Evolutionary conservation across 768 basidiomycete genomes (phyloP).

Genomic region (Ramaria sp.): DNA sequence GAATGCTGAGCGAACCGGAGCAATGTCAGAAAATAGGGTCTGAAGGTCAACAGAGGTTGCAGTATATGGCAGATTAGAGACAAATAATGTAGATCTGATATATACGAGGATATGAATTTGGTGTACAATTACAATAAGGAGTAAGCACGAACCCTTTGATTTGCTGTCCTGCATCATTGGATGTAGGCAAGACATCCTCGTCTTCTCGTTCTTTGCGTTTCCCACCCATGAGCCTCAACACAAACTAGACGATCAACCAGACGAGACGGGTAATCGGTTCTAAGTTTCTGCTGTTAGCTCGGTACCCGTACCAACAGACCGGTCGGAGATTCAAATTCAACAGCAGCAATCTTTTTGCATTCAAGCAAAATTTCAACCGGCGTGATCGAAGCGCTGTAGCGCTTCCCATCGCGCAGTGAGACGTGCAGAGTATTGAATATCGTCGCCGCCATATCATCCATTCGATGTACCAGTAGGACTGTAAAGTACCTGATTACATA

Average conservation of each 20-base stretch:
- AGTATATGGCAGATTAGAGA: constrained; percentile 85
- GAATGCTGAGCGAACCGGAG: constrained; percentile 89
- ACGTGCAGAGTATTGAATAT: too few species aligned
- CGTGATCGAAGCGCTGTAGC: too few species aligned
- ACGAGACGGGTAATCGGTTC: too few species aligned
- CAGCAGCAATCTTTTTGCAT: too few species aligned
- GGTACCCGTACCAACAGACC: too few species aligned
- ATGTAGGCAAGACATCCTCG: constrained; percentile 10
- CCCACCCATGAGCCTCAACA: constrained; percentile 13
- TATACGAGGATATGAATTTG: background rate
- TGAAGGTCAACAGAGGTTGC: constrained; percentile 86
- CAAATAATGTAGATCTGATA: constrained; percentile 74
- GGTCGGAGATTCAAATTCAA: too few species aligned
- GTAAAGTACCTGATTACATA: too few species aligned
- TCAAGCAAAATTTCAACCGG: too few species aligned
- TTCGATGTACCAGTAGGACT: too few species aligned
- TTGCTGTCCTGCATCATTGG: background rate
- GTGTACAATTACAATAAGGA: background rate
- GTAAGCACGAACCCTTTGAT: background rate
- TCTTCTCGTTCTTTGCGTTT: constrained; percentile 35
- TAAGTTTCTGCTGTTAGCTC: too few species aligned
- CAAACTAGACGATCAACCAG: background rate
- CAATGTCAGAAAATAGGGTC: constrained; percentile 91
- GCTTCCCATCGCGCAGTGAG: too few species aligned
- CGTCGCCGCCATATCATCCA: too few species aligned